Evolutionary conservation across 805 yeast genomes (phyloP).

Genomic region (Millerozyma acaciae): DNA sequence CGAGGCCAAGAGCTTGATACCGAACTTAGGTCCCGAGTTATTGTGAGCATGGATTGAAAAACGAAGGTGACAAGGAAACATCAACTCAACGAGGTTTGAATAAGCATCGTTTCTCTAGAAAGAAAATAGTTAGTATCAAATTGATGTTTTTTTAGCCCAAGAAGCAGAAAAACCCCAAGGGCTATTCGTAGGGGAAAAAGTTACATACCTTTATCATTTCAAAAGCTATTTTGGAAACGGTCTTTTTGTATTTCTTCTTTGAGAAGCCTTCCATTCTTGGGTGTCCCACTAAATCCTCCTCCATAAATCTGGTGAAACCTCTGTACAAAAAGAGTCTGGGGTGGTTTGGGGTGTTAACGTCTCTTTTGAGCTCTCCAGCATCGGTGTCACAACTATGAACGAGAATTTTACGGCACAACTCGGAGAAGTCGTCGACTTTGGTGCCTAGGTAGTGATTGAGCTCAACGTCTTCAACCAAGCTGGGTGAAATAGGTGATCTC

Average conservation of each 20-base stretch:
- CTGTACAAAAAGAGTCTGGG: conserved; percentile 51
- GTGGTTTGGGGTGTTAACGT: conserved; percentile 38
- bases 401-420: conserved; percentile 33
- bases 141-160: not conserved
- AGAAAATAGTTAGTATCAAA: not conserved
- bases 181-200: not conserved
- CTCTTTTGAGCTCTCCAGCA: conserved; percentile 28
- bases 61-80: conserved; percentile 58
- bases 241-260: conserved; percentile 47
- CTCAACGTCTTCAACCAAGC: conserved; percentile 16
- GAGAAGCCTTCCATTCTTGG: conserved; percentile 36
- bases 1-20: conserved; percentile 43
- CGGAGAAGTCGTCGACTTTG: conserved; percentile 28
- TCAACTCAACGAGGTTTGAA: conserved; percentile 55
- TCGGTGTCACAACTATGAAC: conserved; percentile 38
- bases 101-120: conserved; percentile 54
- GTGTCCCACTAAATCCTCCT: conserved; percentile 49
- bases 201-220: conserved; percentile 50
- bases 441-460: conserved; percentile 34
- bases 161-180: not conserved
- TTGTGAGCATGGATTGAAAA: conserved; percentile 60
- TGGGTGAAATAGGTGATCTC: conserved; percentile 11
- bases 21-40: conserved; percentile 58
- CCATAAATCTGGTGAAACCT: conserved; percentile 59
- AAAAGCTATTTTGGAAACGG: conserved; percentile 51